phyloP scores from a whole-genome alignment of 768 basidiomycete species.

The Suillus sp. region DNA sequence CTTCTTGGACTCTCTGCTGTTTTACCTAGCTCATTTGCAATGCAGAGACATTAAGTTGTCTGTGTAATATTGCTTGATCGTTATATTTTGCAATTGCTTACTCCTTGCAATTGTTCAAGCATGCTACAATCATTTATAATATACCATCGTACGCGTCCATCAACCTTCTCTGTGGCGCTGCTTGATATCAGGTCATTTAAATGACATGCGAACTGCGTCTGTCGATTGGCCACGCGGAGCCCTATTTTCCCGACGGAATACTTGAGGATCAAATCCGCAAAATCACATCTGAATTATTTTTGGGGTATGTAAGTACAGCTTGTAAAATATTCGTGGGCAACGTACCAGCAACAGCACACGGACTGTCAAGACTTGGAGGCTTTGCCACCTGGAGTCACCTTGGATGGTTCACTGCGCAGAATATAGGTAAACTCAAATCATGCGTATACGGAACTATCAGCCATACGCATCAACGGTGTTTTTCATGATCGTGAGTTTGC shows the following conservation, averaged over 20 bases:
- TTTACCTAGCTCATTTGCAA: conserved; percentile 12
- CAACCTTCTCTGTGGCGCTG: neutral
- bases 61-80: conserved; percentile 6
- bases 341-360: neutral
- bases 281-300: conserved; percentile 8
- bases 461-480: conserved; percentile 43
- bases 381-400: neutral
- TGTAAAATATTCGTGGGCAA: neutral
- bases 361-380: neutral
- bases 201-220: neutral
- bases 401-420: conserved; percentile 24
- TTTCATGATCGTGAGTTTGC: conserved; percentile 94
- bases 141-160: neutral
- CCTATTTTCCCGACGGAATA: neutral
- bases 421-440: conserved; percentile 10
- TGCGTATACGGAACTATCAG: neutral
- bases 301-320: neutral
- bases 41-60: conserved; percentile 9
- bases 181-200: neutral
- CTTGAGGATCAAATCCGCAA: neutral
- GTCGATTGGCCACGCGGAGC: neutral
- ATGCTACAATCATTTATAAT: conserved; percentile 8
- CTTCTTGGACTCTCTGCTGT: conserved; percentile 22
- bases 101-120: neutral
- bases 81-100: neutral